Evolutionary conservation across 140 eudicot species (phyloP).

Genomic region (Bidens hawaiensis): DNA sequence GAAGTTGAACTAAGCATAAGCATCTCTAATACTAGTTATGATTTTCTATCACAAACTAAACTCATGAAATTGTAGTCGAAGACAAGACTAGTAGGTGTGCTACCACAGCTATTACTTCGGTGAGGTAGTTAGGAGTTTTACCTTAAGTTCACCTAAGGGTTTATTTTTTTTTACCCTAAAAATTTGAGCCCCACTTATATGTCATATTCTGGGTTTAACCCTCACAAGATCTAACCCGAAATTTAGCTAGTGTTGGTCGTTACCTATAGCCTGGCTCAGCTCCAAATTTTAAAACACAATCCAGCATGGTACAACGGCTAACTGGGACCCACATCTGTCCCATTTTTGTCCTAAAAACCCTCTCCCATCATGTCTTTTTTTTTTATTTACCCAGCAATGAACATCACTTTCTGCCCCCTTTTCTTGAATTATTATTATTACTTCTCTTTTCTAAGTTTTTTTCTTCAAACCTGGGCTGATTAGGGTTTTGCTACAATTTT

Average conservation of each 20-base stretch:
- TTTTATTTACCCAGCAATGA: slow-evolving; percentile 17
- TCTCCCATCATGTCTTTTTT: slow-evolving; percentile 13
- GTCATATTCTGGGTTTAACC: no score
- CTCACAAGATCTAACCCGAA: no score
- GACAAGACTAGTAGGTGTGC: no score
- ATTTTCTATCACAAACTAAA: neutral
- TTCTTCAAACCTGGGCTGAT: neutral
- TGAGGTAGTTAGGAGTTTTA: no score
- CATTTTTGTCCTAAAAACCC: slow-evolving; percentile 33
- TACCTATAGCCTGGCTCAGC: neutral
- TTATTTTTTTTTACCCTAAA: no score
- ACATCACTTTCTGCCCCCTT: slow-evolving; percentile 4
- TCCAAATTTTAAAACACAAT: neutral
- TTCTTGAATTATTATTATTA: slow-evolving; percentile 12
- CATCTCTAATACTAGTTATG: neutral
- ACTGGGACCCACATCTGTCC: slow-evolving; percentile 28
- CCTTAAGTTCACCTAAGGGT: no score
- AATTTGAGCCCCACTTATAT: no score
- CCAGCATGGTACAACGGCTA: slow-evolving; percentile 33
- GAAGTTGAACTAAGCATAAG: no score
- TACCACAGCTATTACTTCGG: no score
- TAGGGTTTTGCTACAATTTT: slow-evolving; percentile 10
- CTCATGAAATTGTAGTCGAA: neutral
- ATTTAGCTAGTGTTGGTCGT: no score
- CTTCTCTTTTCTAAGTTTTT: neutral